These are phyloP conservation scores for Galerina sulciceps DNA, from an alignment of 768 basidiomycete species.

Conservation along the genomic window DNA sequence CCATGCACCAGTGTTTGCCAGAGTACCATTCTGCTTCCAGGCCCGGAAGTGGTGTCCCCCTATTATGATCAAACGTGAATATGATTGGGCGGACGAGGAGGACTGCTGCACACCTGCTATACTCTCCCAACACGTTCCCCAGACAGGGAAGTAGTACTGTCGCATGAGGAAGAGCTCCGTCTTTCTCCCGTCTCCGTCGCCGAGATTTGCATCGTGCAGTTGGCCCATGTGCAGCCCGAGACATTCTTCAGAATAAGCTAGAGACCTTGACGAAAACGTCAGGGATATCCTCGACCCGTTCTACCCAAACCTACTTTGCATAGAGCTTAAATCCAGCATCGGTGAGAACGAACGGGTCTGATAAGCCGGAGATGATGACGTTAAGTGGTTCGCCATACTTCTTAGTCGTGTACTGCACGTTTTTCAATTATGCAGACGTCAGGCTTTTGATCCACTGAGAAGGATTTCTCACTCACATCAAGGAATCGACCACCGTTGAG, in stretches of 20 bases:
- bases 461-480: constrained; percentile 75
- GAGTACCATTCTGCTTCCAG: constrained; percentile 86
- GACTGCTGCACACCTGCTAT: constrained; percentile 51
- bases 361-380: constrained; percentile 76
- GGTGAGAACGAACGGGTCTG: constrained; percentile 81
- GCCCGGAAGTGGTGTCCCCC: constrained; percentile 89
- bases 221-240: constrained; percentile 78
- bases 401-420: constrained; percentile 62
- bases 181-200: constrained; percentile 78
- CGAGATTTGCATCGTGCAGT: constrained; percentile 79
- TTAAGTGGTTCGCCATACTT: constrained; percentile 82
- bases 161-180: constrained; percentile 73
- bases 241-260: constrained; percentile 85
- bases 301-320: constrained; percentile 52
- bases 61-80: constrained; percentile 18
- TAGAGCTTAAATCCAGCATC: constrained; percentile 72
- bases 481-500: constrained; percentile 72
- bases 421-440: background rate
- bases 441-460: background rate
- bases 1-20: constrained; percentile 78
- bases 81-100: background rate
- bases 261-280: constrained; percentile 50
- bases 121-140: constrained; percentile 91
- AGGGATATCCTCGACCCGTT: background rate
- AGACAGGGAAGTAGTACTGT: constrained; percentile 76